Conservation (phyloP, 2,329 filamentous ascomycete species). For the Chaetomiaceae sp. region DNA sequence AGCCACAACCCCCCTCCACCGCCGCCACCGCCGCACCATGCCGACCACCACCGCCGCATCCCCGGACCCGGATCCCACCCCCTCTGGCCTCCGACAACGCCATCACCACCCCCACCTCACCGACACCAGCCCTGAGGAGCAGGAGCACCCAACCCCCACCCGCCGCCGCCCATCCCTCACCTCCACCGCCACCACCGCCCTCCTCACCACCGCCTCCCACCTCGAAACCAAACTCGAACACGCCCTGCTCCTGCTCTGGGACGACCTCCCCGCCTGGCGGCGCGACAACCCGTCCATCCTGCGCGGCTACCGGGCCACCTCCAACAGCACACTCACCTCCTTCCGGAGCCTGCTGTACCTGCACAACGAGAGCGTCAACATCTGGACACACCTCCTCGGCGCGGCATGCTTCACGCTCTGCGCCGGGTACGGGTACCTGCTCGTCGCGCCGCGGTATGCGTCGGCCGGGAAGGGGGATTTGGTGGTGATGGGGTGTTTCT, state of each 20-base stretch:
- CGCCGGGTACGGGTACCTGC: slow-evolving; percentile 43
- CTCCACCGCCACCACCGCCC: slow-evolving; percentile 10
- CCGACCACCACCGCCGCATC: background rate
- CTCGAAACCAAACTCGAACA: slow-evolving; percentile 39
- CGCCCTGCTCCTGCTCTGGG: slow-evolving; percentile 46
- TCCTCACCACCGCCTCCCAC: slow-evolving; percentile 25
- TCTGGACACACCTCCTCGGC: slow-evolving; percentile 61
- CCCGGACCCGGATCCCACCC: background rate
- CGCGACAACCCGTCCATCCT: slow-evolving; percentile 54
- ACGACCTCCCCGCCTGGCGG: slow-evolving; percentile 53
- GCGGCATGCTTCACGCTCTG: slow-evolving; percentile 52
- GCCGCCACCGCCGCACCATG: background rate
- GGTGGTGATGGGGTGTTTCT: slow-evolving; percentile 72
- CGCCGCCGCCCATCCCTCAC: slow-evolving; percentile 18
- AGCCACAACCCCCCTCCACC: background rate
- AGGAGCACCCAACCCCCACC: background rate
- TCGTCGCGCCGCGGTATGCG: slow-evolving; percentile 59
- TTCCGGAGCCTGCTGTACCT: slow-evolving; percentile 45
- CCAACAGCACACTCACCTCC: slow-evolving; percentile 42
- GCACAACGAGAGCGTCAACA: slow-evolving; percentile 59
- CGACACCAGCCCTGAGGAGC: background rate
- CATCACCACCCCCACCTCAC: background rate
- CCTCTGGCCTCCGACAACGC: slow-evolving; percentile 6
- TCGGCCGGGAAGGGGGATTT: slow-evolving; percentile 58
- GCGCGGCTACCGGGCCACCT: slow-evolving; percentile 47